Conservation (phyloP, 2,329 filamentous ascomycete genomes). For the Chaetomiaceae sp. region DNA sequence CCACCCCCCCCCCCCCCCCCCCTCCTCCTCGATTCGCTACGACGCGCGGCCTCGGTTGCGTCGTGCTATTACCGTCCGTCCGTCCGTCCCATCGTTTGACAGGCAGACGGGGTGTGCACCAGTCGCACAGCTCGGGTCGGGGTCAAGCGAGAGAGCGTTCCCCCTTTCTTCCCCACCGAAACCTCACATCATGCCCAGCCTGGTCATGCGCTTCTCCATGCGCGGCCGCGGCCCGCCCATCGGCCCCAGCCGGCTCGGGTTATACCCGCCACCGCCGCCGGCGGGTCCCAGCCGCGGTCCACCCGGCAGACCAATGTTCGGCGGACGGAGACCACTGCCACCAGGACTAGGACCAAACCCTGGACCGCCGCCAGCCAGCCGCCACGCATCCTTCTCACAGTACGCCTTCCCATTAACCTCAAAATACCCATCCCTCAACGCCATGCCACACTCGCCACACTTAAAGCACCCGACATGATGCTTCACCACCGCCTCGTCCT, state of each 20-base stretch:
- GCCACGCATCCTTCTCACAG: conserved; percentile 80
- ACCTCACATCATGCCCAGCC: conserved; percentile 49
- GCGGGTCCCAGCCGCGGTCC: conserved; percentile 9
- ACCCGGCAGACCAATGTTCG: conserved; percentile 14
- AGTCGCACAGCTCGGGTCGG: background rate
- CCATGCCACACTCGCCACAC: conserved; percentile 69
- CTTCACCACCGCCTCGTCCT: conserved; percentile 71
- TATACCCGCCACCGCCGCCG: conserved; percentile 7
- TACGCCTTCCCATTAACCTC: conserved; percentile 75
- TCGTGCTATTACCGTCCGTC: no score
- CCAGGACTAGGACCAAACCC: no score
- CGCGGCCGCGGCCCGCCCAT: conserved; percentile 37
- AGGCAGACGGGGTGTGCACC: background rate
- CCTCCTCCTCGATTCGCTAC: no score
- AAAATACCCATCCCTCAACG: conserved; percentile 80
- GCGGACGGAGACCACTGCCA: conserved; percentile 29
- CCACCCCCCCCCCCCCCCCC: no score
- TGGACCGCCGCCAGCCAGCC: no score
- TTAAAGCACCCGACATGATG: conserved; percentile 84
- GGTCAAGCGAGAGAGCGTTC: background rate
- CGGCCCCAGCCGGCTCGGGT: conserved; percentile 30
- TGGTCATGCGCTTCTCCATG: conserved; percentile 59
- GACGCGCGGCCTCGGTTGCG: no score
- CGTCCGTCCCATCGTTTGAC: no score
- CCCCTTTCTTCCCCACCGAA: background rate